These are phyloP conservation scores for Erysiphe pulchra DNA, from an alignment of 2,329 filamentous ascomycete species.

Conservation along the genomic window DNA sequence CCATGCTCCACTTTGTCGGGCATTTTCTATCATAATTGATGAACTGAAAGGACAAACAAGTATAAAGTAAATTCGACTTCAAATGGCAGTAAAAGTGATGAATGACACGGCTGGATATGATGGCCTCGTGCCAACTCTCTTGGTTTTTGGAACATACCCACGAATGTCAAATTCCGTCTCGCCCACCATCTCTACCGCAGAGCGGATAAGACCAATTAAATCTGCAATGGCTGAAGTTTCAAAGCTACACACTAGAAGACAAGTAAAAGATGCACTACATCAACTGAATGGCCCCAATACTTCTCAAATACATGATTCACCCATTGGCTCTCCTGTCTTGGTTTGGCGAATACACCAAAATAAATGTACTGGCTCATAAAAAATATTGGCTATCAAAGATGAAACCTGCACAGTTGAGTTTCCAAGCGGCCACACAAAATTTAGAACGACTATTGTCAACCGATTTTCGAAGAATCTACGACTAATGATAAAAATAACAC, in stretches of 20 bases:
- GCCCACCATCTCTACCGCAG: neutral
- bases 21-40: neutral
- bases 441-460: too few relatives aligned
- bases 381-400: too few relatives aligned
- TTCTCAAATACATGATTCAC: too few relatives aligned
- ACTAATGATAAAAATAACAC: too few relatives aligned
- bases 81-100: neutral
- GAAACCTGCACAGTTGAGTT: too few relatives aligned
- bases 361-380: neutral
- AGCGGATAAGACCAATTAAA: neutral
- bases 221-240: too few relatives aligned
- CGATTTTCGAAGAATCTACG: too few relatives aligned
- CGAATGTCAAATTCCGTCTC: neutral
- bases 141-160: conserved; percentile 1
- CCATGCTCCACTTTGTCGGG: neutral
- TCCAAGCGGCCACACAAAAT: too few relatives aligned
- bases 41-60: neutral
- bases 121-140: neutral
- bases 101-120: neutral
- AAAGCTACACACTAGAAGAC: neutral
- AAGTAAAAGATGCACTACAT: conserved; percentile 1
- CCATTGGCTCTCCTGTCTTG: neutral
- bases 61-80: neutral
- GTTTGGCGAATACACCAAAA: neutral
- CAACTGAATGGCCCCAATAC: neutral